Base-by-base conservation (phyloP, 2,329 filamentous ascomycete species). In the Rutstroemia sp. region DNA sequence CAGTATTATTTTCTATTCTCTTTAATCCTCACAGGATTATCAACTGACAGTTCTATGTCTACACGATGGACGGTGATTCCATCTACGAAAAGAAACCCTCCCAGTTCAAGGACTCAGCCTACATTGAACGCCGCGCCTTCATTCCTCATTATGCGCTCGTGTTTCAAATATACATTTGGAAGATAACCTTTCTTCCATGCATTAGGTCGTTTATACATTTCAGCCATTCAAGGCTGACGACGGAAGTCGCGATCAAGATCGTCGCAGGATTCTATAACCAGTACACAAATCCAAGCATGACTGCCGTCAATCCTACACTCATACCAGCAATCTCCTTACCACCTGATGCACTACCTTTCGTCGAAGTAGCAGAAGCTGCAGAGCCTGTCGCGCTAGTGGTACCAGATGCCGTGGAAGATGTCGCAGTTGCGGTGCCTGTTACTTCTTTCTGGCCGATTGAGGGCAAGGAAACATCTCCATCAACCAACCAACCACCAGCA, bases 391-490 rank as follows among this genome's bases (percentile, higher is more conserved):
- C 59, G 19, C 59, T 58, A 63, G 63, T 66, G 9, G 68, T 68
- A n/a, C 64, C 64, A 14, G 70, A 69, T 30, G 69, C 64, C 16
- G 70, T 69, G 27, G 69, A 68, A 25, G 68, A 65, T 10, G 65
- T 66, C 14, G 68, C 60, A 1, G 67, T 60, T 5, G 66, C 58
- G 1, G 67, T 66, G 55, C 65, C 65, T 44, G 55, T 52, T 60
- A 58, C 23, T 63, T 55, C 58, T 14, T 62, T 64, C 51, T 63
- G 54, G 9, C 85, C 88, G 7, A 94, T 63, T 2, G 81, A 84
- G 0, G 91, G 90, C 23, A 95, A 76, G 12, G 79, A 71, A 3
- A 86, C 82, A 61, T 84, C 82, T 16, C 87, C 85, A 63, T 89
- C 74, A 3, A 95, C 82, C 19, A 83, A 76, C 90, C 90, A 96